Percentiles rank a stretch among this genome's conserved stretches.
phyloP scores from a whole-genome alignment of 768 basidiomycete genomes.

The button mushroom (Agaricus bisporus) region DNA sequence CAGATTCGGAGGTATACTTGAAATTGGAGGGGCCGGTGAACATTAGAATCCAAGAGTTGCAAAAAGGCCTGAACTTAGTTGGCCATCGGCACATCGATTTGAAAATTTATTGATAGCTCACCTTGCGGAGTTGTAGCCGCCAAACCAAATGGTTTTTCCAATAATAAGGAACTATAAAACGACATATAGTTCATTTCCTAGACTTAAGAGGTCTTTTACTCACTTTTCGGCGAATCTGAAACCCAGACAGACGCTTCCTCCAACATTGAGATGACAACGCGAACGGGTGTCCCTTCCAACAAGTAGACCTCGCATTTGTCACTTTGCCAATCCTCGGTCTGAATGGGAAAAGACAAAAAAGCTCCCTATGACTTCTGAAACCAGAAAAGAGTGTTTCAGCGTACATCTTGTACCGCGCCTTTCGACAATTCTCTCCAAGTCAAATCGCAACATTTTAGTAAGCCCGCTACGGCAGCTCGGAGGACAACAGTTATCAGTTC shows the following conservation, averaged over 20 bases:
- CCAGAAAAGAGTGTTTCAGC: conserved; percentile 22
- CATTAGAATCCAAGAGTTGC: conserved; percentile 39
- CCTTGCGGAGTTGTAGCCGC: conserved; percentile 56
- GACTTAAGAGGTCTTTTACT: background rate
- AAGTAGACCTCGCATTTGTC: conserved; percentile 83
- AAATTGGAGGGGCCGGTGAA: conserved; percentile 32
- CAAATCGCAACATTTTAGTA: conserved; percentile 78
- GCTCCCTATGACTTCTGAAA: background rate
- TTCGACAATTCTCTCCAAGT: conserved; percentile 78
- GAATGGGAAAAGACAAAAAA: background rate
- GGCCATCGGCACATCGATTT: background rate
- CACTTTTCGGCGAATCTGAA: conserved; percentile 36
- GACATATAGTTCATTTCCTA: background rate
- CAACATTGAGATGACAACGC: conserved; percentile 45
- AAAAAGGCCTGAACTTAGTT: conserved; percentile 34
- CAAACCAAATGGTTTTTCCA: conserved; percentile 49
- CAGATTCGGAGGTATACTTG: conserved; percentile 32
- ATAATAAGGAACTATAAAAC: conserved; percentile 30
- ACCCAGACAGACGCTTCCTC: conserved; percentile 65
- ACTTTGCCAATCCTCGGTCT: conserved; percentile 87
- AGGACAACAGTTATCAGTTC: conserved; percentile 68
- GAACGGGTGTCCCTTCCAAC: conserved; percentile 54
- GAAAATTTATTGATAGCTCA: conserved; percentile 16
- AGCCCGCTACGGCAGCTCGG: conserved; percentile 55
- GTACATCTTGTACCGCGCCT: conserved; percentile 71